Evolutionary conservation across 1,284 basidiomycete genomes (phyloP).

Genomic region (Apiotrichum gracile): DNA sequence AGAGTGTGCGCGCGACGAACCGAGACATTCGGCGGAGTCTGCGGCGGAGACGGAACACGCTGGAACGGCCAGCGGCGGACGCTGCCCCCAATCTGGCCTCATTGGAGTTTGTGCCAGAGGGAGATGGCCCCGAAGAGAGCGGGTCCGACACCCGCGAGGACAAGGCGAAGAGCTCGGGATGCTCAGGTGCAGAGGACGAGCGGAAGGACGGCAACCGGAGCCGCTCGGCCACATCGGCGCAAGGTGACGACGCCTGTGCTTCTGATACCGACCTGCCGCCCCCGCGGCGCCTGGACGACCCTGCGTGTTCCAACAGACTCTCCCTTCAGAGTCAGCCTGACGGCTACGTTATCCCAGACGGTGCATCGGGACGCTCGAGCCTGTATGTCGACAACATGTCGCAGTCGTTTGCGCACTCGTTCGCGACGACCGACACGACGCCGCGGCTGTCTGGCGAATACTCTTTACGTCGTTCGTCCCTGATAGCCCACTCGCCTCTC

Average conservation of each 20-base stretch:
- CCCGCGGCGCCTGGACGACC: too few relatives aligned
- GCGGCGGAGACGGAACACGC: constrained; percentile 15
- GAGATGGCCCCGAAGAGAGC: constrained; percentile 4
- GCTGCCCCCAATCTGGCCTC: background rate
- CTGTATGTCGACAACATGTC: background rate
- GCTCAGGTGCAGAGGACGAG: background rate
- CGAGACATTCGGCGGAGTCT: constrained; percentile 27
- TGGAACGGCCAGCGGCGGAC: constrained; percentile 11
- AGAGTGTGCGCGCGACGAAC: constrained; percentile 46
- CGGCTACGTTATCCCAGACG: background rate
- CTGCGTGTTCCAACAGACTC: too few relatives aligned
- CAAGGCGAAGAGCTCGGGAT: background rate
- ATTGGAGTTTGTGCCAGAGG: constrained; percentile 13
- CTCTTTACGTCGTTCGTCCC: background rate
- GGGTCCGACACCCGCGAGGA: background rate
- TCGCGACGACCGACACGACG: background rate
- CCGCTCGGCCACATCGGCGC: background rate
- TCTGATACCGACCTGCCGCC: too few relatives aligned
- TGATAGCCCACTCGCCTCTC: background rate
- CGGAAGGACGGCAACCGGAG: background rate
- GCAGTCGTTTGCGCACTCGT: background rate
- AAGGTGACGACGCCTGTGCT: too few relatives aligned
- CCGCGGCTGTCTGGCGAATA: background rate
- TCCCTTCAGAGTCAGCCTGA: too few relatives aligned
- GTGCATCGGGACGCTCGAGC: background rate